Evolutionary conservation across 306 rosid genomes (phyloP), one percentile per base, ranked within the genome.

Genomic region (Malus fusca): DNA sequence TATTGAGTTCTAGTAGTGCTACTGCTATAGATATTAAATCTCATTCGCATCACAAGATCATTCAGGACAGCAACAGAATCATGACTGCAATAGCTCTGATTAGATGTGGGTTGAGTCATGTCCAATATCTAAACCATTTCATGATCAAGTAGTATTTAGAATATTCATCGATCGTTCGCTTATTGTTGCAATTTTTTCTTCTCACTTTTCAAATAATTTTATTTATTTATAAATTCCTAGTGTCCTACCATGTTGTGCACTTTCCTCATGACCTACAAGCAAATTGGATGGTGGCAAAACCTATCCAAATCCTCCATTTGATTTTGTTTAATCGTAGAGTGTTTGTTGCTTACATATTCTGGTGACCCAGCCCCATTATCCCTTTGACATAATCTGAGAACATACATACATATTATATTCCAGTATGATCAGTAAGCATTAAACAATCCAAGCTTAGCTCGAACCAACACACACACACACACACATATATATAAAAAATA

Each of bases 231-330:
- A 37, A 67, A 28, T 26, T 51, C 23, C 4, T 40, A 35, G 51
- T 53, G 79, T 66, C 72, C 33, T 67, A 30, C 64, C 22, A 66
- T 51, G 51, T 65, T 66, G 13, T 75, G 42, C 72, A 52, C 72
- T 22, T 75, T 35, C 18, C 69, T 66, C 63, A 60, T 42, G 56
- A 7, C 40, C 25, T 64, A 51, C 48, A 65, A 23, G 79, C 13
- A 66, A 37, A 66, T 31, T 65, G 65, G 51, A 65, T 56, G 67
- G 33, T 55, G 79, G 35, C 63, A 75, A 65, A 65, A 17, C 73
- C 48, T 75, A 52, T 35, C 72, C 64, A 35, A 33, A 40, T 35
- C 79, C 22, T 12, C 22, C 15, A 30, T 52, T 21, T 48, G 8
- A 7, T 68, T 68, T 23, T 44, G 18, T 44, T 44, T 43, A 68